Conservation (phyloP, 169 alveolate species). For the Eimeria acervulina region DNA sequence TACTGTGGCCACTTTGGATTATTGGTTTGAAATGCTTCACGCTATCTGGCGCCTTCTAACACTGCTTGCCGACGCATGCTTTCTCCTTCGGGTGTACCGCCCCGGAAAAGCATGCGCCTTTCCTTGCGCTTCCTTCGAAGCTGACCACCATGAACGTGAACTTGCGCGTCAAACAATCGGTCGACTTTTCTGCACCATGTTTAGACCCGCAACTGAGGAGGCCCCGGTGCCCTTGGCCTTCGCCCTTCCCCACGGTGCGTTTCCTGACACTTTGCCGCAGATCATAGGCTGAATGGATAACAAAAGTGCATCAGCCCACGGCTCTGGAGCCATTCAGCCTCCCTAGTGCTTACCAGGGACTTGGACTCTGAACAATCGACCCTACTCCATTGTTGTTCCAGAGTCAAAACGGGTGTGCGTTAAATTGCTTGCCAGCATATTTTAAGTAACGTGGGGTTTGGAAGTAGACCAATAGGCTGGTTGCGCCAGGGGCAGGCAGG, state of each 20-base stretch:
- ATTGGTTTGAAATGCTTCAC: not conserved
- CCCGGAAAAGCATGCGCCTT: not conserved
- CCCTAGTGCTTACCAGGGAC: not conserved
- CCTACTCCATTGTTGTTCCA: not conserved
- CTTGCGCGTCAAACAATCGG: not conserved
- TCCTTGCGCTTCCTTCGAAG: not conserved
- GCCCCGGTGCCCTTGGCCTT: not conserved
- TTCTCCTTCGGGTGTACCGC: not conserved
- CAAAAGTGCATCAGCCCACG: not conserved
- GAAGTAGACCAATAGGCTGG: not conserved
- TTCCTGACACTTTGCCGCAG: not conserved
- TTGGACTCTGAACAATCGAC: too few species aligned
- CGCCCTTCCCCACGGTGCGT: not conserved
- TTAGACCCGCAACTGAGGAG: not conserved
- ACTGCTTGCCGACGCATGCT: not conserved
- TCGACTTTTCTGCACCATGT: not conserved
- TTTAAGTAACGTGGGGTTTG: not conserved
- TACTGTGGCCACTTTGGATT: not conserved
- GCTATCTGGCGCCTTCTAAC: not conserved
- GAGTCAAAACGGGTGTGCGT: not conserved
- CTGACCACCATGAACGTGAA: not conserved
- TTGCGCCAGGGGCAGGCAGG: not conserved
- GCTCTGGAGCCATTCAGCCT: not conserved
- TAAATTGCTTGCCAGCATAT: not conserved
- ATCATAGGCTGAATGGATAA: not conserved